Evolutionary conservation across 2,329 filamentous ascomycete species (phyloP), one percentile per base, ranked within the genome.

Genomic region (Ophiostoma tasmaniense): DNA sequence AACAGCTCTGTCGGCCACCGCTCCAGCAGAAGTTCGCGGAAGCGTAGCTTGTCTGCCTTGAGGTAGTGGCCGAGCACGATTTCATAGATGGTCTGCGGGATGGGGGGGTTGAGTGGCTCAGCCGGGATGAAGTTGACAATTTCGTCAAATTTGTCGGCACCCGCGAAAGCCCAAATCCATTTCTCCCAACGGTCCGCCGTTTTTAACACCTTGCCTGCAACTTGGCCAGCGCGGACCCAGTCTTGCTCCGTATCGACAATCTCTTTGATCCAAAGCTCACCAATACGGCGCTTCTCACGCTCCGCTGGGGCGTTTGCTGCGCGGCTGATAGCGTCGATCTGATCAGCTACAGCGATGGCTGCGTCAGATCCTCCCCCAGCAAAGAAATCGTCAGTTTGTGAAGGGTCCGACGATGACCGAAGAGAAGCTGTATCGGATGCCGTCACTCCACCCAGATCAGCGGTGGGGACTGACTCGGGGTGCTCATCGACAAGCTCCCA

Each of bases 111-210:
- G 76, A 96, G 84, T n/a, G 88, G 87, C 67, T 89, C 85, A 1
- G 86, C 88, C 0, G 95, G 95, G 37, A 99, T 91, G 74, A 90
- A 89, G 45, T 90, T 85, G 5, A 91, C 90, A 71, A 99, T 97
- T 74, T 97, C 93, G 76, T 97, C 92, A 74, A 96, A 92, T 75
- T 89, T 92, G 72, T 91, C 86, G 2, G 91, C 90, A 55, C 92
- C 90, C 8, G 93, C 92, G 79, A 99, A 99, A 0, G 87, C 89
- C 87, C 91, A 96, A 5, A 96, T 90, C 93, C 94, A 98, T 74
- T 96, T 92, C 79, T 98, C 93, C 95, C 95, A 99, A 73, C 90
- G 83, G 65, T 90, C 84, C 0, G 92, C 87, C 0, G 89, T 92
- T 61, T 88, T 88, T 0, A 99, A 82, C 0, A 97, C 93, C 75